Conservation (phyloP, 2,329 filamentous ascomycete genomes). For the Aspergillus terreus region DNA sequence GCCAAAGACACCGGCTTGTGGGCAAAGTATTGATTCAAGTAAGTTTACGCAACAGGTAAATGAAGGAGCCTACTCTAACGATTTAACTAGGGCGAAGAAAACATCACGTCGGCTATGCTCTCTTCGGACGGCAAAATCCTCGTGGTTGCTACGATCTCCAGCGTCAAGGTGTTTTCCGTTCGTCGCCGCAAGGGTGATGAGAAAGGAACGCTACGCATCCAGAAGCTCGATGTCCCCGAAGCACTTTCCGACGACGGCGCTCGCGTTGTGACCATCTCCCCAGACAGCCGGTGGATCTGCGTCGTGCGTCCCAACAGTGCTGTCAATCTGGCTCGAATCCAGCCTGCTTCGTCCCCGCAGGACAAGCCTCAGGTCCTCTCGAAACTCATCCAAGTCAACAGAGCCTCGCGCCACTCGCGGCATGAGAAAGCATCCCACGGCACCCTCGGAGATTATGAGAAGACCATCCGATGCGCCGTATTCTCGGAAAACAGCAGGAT, state of each 20-base stretch:
- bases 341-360: slow-evolving; percentile 35
- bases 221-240: slow-evolving; percentile 63
- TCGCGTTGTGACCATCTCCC: slow-evolving; percentile 55
- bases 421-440: slow-evolving; percentile 55
- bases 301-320: slow-evolving; percentile 58
- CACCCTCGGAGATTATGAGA: slow-evolving; percentile 70
- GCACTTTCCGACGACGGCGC: slow-evolving; percentile 61
- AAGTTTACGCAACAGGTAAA: slow-evolving; percentile 8
- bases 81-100: slow-evolving; percentile 63
- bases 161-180: slow-evolving; percentile 74
- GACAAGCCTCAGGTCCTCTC: slow-evolving; percentile 43
- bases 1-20: slow-evolving; percentile 48
- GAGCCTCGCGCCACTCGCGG: slow-evolving; percentile 30
- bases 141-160: slow-evolving; percentile 68
- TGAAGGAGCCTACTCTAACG: slow-evolving; percentile 38
- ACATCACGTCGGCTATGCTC: slow-evolving; percentile 72
- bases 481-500: slow-evolving; percentile 81
- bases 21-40: slow-evolving; percentile 61
- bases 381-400: slow-evolving; percentile 41
- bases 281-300: slow-evolving; percentile 44
- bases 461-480: slow-evolving; percentile 66
- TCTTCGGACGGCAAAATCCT: slow-evolving; percentile 69
- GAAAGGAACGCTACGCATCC: slow-evolving; percentile 63
- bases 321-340: slow-evolving; percentile 52
- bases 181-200: slow-evolving; percentile 49